Base-by-base conservation (phyloP, 192 early-diverging fungal genomes). In the Mortierella alpina region DNA sequence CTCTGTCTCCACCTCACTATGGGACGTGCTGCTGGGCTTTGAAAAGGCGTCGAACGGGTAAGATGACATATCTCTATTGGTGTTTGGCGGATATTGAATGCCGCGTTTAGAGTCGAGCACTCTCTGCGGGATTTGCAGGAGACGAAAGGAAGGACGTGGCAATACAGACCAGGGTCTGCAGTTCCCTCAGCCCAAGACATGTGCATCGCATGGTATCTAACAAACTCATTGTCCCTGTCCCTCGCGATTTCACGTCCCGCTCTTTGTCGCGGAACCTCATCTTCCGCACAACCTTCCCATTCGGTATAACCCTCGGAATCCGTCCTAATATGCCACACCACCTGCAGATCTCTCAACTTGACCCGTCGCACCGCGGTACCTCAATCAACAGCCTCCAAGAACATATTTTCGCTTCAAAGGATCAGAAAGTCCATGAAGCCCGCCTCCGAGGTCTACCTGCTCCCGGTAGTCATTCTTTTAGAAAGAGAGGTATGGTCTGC, bases 21-120 rank as follows among this genome's bases (percentile, higher is more conserved):
- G 96, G 96, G 86, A 86, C 20, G 81, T 94, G 39, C 79, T 94
- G 31, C 57, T 79, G 61, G 75, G 75, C 55, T 90, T 91, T 67
- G 93, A 94, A 67, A 41, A 40, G 18, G 63, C 56, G 31, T 80
- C 84, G 14, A 80, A 80, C 50, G 83, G 79, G 88, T 89, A 76
- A 48, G 76, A 60, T 51, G 22, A 18, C n/a, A 63, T 48, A 41
- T 62, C 0, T 60, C 18, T 58, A 14, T 61, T 61, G 41, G 17
- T 59, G 14, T 65, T 59, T 48, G 49, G 49, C 12, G 49, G 31
- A 31, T 31, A 31, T 31, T 31, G 31, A 31, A 31, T 31, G 31
- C 31, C 3, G 31, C 31, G 31, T 31, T 31, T 31, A 31, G 31
- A 31, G 31, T n/a, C n/a, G n/a, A n/a, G n/a, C n/a, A n/a, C n/a